A percentile compares a stretch with the other conserved stretches of the same genome.
Conservation (phyloP, 371 early-diverging fungal genomes). For the Umbelopsis sp. region DNA sequence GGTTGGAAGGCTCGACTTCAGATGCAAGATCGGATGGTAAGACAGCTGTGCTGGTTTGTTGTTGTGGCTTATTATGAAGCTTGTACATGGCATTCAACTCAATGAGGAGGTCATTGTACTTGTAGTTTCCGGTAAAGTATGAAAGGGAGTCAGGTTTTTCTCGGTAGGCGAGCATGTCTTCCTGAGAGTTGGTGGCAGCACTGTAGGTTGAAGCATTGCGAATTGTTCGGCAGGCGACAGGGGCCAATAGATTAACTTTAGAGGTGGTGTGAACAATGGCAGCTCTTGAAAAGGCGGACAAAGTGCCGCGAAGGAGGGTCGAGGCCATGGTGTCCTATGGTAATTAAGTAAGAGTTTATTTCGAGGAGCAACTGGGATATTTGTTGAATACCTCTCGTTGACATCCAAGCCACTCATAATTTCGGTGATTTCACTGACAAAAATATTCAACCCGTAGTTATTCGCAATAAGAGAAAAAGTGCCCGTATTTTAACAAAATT, state of each 20-base stretch:
- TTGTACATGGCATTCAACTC: conserved; percentile 69
- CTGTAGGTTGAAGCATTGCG: conserved; percentile 6
- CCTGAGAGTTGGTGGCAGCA: conserved; percentile 19
- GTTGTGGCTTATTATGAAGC: conserved; percentile 24
- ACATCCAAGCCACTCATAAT: conserved; percentile 10
- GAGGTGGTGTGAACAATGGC: not conserved
- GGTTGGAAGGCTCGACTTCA: conserved; percentile 20
- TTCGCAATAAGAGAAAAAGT: not conserved
- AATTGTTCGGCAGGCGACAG: conserved; percentile 3
- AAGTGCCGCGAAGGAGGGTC: conserved; percentile 8
- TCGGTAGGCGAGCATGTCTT: conserved; percentile 39
- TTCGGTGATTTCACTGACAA: not conserved
- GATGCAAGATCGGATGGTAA: conserved; percentile 19
- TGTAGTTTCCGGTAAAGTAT: conserved; percentile 90
- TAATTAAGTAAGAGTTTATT: not conserved
- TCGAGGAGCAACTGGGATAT: not conserved
- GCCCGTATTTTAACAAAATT: too few relatives aligned
- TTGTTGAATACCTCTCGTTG: not conserved
- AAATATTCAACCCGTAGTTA: not conserved
- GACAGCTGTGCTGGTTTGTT: conserved; percentile 19
- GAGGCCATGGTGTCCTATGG: conserved; percentile 18
- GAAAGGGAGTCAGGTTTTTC: conserved; percentile 73
- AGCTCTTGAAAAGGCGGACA: not conserved
- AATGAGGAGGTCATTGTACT: conserved; percentile 77
- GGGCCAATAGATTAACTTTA: conserved; percentile 1